Evolutionary conservation across 495 filamentous ascomycete species (phyloP).

Genomic region (Zalerion maritima): DNA sequence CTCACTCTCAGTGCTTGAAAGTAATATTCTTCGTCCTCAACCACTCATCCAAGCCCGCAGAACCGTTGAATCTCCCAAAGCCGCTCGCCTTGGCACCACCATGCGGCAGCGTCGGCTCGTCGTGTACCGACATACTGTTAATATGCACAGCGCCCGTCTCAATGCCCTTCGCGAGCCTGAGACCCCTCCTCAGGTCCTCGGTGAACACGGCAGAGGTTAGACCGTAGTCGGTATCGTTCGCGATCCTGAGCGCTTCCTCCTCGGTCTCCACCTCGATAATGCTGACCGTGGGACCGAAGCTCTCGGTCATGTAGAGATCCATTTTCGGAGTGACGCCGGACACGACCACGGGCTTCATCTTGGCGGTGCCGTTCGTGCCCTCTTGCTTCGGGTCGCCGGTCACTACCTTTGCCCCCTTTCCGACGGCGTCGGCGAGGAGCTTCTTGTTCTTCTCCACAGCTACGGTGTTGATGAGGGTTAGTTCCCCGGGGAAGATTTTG

Average conservation of each 20-base stretch:
- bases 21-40: conserved; percentile 74
- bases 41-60: conserved; percentile 53
- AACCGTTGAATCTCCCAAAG: conserved; percentile 49
- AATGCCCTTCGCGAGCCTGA: conserved; percentile 59
- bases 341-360: conserved; percentile 60
- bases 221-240: conserved; percentile 74
- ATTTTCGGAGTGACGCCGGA: conserved; percentile 58
- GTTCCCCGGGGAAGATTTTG: conserved; percentile 37
- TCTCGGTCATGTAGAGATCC: conserved; percentile 71
- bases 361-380: conserved; percentile 32
- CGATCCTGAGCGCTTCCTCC: conserved; percentile 58
- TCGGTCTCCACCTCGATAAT: conserved; percentile 41
- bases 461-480: conserved; percentile 43
- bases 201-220: conserved; percentile 82
- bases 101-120: conserved; percentile 66
- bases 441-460: conserved; percentile 53
- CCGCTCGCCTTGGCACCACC: conserved; percentile 79
- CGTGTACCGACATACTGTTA: conserved; percentile 73
- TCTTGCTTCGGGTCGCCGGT: conserved; percentile 36
- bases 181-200: conserved; percentile 55
- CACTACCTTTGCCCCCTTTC: conserved; percentile 53
- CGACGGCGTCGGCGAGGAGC: conserved; percentile 49
- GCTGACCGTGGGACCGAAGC: conserved; percentile 65
- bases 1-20: conserved; percentile 39
- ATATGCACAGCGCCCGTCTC: conserved; percentile 82